Evolutionary conservation across 768 basidiomycete genomes (phyloP).

Genomic region (Tremella yokohamensis): DNA sequence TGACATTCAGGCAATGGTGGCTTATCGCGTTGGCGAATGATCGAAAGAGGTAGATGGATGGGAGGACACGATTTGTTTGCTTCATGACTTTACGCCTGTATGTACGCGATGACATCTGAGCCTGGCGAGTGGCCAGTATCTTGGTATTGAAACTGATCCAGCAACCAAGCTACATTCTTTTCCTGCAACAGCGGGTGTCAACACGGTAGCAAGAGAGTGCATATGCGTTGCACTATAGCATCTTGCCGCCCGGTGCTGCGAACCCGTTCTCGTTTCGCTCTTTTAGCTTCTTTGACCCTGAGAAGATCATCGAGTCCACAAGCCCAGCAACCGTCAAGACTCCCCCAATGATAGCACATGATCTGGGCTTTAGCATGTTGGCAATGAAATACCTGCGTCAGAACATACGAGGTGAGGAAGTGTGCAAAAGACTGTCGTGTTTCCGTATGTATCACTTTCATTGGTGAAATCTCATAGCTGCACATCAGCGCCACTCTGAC

Average conservation of each 20-base stretch:
- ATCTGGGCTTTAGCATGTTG: constrained; percentile 60
- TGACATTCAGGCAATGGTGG: constrained; percentile 78
- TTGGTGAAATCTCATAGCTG: constrained; percentile 96
- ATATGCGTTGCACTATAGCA: constrained; percentile 22
- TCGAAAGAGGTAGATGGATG: neutral
- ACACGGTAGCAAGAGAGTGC: too few species aligned
- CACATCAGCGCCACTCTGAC: neutral
- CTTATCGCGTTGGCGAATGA: constrained; percentile 84
- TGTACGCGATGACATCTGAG: too few species aligned
- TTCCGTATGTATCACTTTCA: constrained; percentile 87
- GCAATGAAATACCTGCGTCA: neutral
- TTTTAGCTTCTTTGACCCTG: constrained; percentile 67
- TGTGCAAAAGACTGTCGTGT: constrained; percentile 93
- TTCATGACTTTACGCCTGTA: too few species aligned
- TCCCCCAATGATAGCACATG: constrained; percentile 95
- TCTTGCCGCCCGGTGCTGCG: constrained; percentile 45
- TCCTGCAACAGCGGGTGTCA: too few species aligned
- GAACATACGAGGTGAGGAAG: constrained; percentile 81
- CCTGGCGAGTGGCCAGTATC: too few species aligned
- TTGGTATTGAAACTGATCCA: too few species aligned
- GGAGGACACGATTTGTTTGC: too few species aligned
- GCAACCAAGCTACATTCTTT: too few species aligned
- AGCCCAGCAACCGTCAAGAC: constrained; percentile 90
- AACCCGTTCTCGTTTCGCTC: constrained; percentile 42
- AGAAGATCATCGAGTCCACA: constrained; percentile 80